phyloP scores from a whole-genome alignment of 768 basidiomycete genomes.

The Termitomyces titanicus region DNA sequence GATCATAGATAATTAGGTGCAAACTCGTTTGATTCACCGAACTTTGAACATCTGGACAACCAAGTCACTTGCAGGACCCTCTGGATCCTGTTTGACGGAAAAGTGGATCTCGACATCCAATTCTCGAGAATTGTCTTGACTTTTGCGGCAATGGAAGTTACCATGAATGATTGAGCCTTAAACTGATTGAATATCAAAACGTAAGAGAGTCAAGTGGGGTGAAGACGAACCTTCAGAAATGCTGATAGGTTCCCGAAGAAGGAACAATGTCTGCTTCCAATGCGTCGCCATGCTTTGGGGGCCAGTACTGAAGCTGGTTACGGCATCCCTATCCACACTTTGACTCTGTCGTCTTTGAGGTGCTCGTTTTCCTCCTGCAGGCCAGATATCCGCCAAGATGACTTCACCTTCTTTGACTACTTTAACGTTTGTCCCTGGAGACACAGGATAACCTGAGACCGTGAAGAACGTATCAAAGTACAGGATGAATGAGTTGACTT shows the following conservation, averaged over 20 bases:
- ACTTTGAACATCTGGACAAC: conserved; percentile 79
- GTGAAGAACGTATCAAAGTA: conserved; percentile 97
- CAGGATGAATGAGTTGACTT: conserved; percentile 76
- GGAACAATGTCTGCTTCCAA: conserved; percentile 94
- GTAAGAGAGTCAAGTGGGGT: not conserved
- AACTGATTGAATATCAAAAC: not conserved
- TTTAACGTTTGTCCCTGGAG: conserved; percentile 49
- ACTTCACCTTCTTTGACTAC: conserved; percentile 55
- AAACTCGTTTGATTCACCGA: conserved; percentile 36
- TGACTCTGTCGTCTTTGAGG: conserved; percentile 57
- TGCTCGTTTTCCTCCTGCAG: conserved; percentile 63
- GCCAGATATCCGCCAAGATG: conserved; percentile 78
- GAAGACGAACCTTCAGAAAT: conserved; percentile 65
- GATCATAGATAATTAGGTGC: not conserved
- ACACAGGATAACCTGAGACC: conserved; percentile 45
- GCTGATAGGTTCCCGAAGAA: conserved; percentile 75
- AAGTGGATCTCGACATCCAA: conserved; percentile 92
- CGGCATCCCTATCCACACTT: conserved; percentile 41
- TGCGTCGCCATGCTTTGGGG: conserved; percentile 86
- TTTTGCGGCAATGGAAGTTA: conserved; percentile 82
- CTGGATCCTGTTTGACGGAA: conserved; percentile 40
- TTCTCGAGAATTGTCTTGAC: conserved; percentile 76
- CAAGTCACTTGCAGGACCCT: conserved; percentile 32
- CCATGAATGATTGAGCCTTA: conserved; percentile 75
- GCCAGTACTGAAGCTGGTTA: conserved; percentile 87